Conservation (phyloP, 2,329 filamentous ascomycete species). For the Graphilbum fragrans region DNA sequence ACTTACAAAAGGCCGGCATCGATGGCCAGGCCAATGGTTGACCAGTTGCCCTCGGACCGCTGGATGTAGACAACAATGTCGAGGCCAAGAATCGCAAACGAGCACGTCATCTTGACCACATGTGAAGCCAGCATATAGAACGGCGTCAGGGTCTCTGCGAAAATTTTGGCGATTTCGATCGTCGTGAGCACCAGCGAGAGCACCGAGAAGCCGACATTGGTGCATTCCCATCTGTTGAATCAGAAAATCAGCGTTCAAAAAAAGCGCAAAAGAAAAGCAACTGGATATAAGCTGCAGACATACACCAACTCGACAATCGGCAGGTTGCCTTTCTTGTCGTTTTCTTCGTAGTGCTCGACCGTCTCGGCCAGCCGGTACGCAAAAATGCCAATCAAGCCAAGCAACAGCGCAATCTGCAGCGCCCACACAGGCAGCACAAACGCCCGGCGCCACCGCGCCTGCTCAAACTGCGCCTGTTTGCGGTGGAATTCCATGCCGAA, state of each 20-base stretch:
- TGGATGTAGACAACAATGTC: conserved; percentile 38
- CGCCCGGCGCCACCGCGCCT: conserved; percentile 36
- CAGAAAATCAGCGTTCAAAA: not conserved
- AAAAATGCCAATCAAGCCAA: conserved; percentile 38
- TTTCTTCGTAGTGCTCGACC: conserved; percentile 27
- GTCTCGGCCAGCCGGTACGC: conserved; percentile 38
- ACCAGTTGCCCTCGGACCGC: conserved; percentile 32
- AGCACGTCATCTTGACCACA: conserved; percentile 34
- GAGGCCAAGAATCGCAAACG: conserved; percentile 33
- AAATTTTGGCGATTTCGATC: conserved; percentile 26
- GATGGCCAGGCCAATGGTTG: conserved; percentile 33
- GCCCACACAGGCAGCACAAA: conserved; percentile 38
- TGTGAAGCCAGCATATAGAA: conserved; percentile 40
- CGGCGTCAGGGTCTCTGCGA: conserved; percentile 38
- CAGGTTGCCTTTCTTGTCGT: conserved; percentile 23
- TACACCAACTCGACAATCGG: conserved; percentile 39
- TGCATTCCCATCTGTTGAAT: conserved; percentile 35
- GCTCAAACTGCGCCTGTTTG: conserved; percentile 38
- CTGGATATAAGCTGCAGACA: conserved; percentile 14
- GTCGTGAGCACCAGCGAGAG: conserved; percentile 31
- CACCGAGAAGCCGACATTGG: conserved; percentile 37
- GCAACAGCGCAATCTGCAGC: conserved; percentile 31
- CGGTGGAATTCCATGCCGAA: conserved; percentile 21
- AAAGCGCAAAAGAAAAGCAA: not conserved
- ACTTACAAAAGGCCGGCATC: conserved; percentile 37